A percentile compares a stretch with the other conserved stretches of the same genome.
Evolutionary conservation across 2,329 filamentous ascomycete genomes (phyloP).

Genomic region (Corinectria fuckeliana): DNA sequence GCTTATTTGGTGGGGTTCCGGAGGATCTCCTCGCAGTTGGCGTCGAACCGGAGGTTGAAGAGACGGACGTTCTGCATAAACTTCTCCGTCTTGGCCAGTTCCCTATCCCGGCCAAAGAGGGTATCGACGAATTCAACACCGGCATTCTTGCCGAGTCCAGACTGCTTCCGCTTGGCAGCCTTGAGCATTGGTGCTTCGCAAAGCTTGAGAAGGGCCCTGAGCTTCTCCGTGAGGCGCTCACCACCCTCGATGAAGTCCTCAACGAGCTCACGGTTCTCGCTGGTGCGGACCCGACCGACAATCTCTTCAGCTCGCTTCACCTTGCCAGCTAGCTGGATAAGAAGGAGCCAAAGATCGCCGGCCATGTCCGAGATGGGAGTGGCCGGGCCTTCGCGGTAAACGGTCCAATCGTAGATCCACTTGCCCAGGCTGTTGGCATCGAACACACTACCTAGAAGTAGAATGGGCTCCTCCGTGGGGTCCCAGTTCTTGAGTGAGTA

Average conservation of each 20-base stretch:
- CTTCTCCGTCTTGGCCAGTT: conserved; percentile 88
- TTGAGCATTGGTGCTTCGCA: conserved; percentile 97
- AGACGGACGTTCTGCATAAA: conserved; percentile 88
- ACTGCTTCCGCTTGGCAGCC: conserved; percentile 76
- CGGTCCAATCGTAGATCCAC: conserved; percentile 99
- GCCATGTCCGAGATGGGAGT: conserved; percentile 90
- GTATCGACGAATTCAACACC: conserved; percentile 96
- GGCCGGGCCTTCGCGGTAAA: conserved; percentile 82
- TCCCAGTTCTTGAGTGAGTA: conserved; percentile 99
- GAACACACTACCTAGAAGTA: conserved; percentile 93
- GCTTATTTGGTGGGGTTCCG: conserved; percentile 62
- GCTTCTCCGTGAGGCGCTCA: conserved; percentile 83
- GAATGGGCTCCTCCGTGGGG: conserved; percentile 89
- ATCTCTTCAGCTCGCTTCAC: conserved; percentile 88
- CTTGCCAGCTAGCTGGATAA: conserved; percentile 94
- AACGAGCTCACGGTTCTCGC: conserved; percentile 79
- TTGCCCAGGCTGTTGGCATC: conserved; percentile 97
- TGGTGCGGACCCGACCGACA: conserved; percentile 72
- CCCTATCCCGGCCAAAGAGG: conserved; percentile 89
- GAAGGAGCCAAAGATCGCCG: conserved; percentile 91
- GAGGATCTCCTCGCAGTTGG: conserved; percentile 92
- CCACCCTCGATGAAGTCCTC: conserved; percentile 91
- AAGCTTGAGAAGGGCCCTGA: conserved; percentile 84
- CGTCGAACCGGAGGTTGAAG: conserved; percentile 94
- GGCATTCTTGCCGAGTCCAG: conserved; percentile 82